phyloP scores from a whole-genome alignment of 2,329 filamentous ascomycete genomes.

The Ambrosiella cleistominuta region DNA sequence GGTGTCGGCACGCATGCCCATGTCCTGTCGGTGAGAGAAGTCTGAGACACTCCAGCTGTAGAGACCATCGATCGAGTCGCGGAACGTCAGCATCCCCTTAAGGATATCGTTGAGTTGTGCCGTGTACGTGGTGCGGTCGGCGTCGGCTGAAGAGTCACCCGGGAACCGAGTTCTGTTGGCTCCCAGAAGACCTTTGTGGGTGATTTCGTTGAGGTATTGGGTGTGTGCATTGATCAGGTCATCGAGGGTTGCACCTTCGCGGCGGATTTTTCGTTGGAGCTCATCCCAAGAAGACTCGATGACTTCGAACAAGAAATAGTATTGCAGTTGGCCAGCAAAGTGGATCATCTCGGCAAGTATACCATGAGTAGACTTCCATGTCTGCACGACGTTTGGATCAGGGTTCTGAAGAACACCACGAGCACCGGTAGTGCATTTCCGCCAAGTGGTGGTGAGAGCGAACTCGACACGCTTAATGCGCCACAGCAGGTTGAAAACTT shows the following conservation, averaged over 20 bases:
- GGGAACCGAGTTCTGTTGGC: constrained; percentile 35
- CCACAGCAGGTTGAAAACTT: constrained; percentile 98
- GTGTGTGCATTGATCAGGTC: constrained; percentile 87
- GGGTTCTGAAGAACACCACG: constrained; percentile 73
- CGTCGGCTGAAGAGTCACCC: constrained; percentile 23
- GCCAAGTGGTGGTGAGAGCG: constrained; percentile 76
- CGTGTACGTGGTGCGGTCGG: constrained; percentile 62
- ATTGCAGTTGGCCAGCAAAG: constrained; percentile 90
- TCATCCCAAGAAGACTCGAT: constrained; percentile 93
- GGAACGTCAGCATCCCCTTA: constrained; percentile 83
- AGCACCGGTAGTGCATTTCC: constrained; percentile 86
- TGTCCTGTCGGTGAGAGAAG: constrained; percentile 80
- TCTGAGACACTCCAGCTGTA: constrained; percentile 92
- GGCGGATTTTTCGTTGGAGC: constrained; percentile 63
- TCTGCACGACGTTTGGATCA: constrained; percentile 47
- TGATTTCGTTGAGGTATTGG: constrained; percentile 81
- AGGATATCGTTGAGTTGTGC: constrained; percentile 82
- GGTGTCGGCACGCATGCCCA: constrained; percentile 48
- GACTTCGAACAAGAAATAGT: constrained; percentile 97
- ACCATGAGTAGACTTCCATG: constrained; percentile 83
- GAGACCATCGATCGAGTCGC: constrained; percentile 80
- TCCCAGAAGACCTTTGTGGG: constrained; percentile 83
- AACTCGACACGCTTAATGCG: constrained; percentile 96
- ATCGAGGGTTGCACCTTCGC: constrained; percentile 79
- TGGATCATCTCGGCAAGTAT: constrained; percentile 95